Conservation (phyloP, 2,329 filamentous ascomycete species). For the Cadophora luteo-olivacea region DNA sequence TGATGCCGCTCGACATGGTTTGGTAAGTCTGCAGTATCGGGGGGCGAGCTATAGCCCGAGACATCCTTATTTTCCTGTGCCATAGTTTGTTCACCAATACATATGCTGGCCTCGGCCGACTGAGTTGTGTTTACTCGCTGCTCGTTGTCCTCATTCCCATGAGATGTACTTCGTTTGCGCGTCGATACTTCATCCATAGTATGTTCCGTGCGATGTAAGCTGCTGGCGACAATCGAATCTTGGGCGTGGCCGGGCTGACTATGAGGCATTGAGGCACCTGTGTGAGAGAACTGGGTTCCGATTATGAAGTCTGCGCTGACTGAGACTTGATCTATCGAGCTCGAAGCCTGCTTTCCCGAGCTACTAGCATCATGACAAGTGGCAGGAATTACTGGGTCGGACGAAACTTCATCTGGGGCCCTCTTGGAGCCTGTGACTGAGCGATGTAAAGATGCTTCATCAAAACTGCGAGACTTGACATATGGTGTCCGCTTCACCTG, state of each 20-base stretch:
- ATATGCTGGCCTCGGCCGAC: neutral
- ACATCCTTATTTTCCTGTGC: too few species aligned
- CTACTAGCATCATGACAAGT: conserved; percentile 28
- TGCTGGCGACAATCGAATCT: neutral
- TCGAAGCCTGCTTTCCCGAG: conserved; percentile 4
- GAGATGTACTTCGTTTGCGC: neutral
- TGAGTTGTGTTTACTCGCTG: neutral
- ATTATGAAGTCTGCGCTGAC: neutral
- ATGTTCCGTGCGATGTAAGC: neutral
- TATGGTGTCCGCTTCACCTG: conserved; percentile 41
- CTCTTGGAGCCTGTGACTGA: neutral
- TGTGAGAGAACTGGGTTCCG: neutral
- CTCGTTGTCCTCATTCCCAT: neutral
- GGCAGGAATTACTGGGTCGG: conserved; percentile 32
- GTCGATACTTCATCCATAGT: neutral
- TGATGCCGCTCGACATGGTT: neutral
- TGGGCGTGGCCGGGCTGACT: neutral
- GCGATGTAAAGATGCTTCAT: neutral
- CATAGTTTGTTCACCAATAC: neutral
- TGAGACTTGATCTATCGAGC: neutral
- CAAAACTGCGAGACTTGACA: conserved; percentile 7
- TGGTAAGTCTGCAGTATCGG: neutral
- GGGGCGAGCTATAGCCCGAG: too few species aligned
- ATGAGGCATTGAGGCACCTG: neutral
- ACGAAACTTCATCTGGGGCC: conserved; percentile 23